phyloP scores from a whole-genome alignment of 2,329 filamentous ascomycete species.

The Scedosporium minutisporum region DNA sequence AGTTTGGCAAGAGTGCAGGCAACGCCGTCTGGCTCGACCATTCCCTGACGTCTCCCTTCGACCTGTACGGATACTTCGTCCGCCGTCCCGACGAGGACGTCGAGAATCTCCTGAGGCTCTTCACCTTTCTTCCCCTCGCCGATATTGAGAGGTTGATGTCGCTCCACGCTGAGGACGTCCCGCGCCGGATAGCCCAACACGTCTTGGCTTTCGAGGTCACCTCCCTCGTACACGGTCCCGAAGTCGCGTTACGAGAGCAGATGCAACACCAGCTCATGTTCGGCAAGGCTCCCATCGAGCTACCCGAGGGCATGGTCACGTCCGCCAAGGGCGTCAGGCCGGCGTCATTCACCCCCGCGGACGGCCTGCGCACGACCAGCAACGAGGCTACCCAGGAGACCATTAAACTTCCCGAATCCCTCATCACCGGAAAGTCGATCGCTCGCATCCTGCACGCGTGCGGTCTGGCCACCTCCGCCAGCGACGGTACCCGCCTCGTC shows the following conservation, averaged over 20 bases:
- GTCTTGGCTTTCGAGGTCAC: slow-evolving; percentile 73
- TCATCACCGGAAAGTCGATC: slow-evolving; percentile 45
- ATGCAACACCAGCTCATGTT: slow-evolving; percentile 42
- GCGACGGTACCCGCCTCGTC: slow-evolving; percentile 51
- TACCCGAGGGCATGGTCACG: slow-evolving; percentile 8
- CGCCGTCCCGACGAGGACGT: slow-evolving; percentile 73
- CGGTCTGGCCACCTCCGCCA: slow-evolving; percentile 45
- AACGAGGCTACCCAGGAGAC: slow-evolving; percentile 43
- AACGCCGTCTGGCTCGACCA: slow-evolving; percentile 90
- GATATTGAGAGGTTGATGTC: slow-evolving; percentile 60
- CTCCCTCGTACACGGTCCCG: slow-evolving; percentile 63
- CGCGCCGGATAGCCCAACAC: slow-evolving; percentile 72
- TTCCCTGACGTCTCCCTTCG: slow-evolving; percentile 70
- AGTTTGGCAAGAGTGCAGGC: slow-evolving; percentile 90
- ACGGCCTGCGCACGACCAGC: slow-evolving; percentile 15
- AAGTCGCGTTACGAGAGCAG: slow-evolving; percentile 54
- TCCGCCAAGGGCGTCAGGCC: slow-evolving; percentile 8
- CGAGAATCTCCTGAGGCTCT: slow-evolving; percentile 71
- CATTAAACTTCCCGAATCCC: slow-evolving; percentile 47
- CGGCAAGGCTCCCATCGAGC: slow-evolving; percentile 17
- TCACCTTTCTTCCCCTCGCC: slow-evolving; percentile 73
- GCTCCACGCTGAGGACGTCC: slow-evolving; percentile 56
- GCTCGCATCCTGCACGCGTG: slow-evolving; percentile 49
- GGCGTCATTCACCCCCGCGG: slow-evolving; percentile 11
- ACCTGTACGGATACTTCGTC: slow-evolving; percentile 86